Evolutionary conservation across 352 stramenopile species (phyloP), one percentile per base, ranked within the genome.

Genomic region (Phytopythium montanum): DNA sequence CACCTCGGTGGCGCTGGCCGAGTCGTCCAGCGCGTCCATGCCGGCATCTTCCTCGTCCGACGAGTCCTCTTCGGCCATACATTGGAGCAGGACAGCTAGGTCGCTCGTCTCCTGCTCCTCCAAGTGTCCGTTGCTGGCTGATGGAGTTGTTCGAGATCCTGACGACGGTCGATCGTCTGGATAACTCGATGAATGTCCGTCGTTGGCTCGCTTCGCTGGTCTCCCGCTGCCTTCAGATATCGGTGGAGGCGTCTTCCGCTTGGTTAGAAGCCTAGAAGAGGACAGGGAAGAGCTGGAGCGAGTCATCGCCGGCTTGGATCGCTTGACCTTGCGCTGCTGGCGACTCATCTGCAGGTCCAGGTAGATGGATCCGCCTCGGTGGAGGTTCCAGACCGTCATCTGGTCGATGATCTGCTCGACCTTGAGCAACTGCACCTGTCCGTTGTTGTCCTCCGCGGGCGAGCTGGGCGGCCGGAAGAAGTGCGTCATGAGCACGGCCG

Each of bases 331-430:
- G 21, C 87, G 72, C 31, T 95, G 84, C 54, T 94, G 84, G 2
- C 87, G 85, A 65, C 83, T 92, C 68, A 95, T 92, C 57, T 95
- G 85, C 26, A 94, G 67, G 69, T 95, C 87, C 39, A 95, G 63
- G 53, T 95, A 95, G 46, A 93, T 92, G 1, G 85, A 91, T 0
- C 87, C 87, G 16, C 84, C 87, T 14, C 87, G 87, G 59, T 95
- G 81, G 42, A 95, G 69, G 16, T 75, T 79, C 87, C 87, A 95
- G 18, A 93, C 79, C 48, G 80, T 93, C 85, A 95, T 94, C 39
- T 90, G 77, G 63, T 94, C 85, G 23, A 95, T 87, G 29, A 95
- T 95, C 56, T 94, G 85, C 14, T 93, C 83, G 26, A 93, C 85
- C 61, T 93, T 94, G 29, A 94, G 73, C 55, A 95, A 55, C 59